Base-by-base conservation (phyloP, 139 green algal genomes). In the Astrephomene gubernaculifera region DNA sequence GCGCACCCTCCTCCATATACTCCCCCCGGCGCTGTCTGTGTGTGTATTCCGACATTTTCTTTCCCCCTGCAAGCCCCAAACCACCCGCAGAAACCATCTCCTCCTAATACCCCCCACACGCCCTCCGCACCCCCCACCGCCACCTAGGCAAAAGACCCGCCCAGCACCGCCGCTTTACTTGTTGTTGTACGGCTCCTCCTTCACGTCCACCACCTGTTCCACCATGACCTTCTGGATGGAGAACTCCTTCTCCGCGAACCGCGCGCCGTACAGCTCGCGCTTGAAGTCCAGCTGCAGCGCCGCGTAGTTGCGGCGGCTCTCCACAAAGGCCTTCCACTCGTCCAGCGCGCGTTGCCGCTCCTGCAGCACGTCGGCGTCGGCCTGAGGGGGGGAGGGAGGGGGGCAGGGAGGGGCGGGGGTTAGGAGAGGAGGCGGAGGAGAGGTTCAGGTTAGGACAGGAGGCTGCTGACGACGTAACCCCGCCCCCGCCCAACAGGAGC, bases 301-400 rank as follows among this genome's bases (percentile, higher is more conserved):
- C 10, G 92, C 86, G 79, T 94, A 95, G 88, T 95, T 90, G 60
- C 70, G n/a, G 45, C 63, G 78, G n/a, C 64, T 71, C 31, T 79
- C 88, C 25, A 61, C 7, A 71, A 63, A 97, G 12, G 71, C 64
- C 41, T 90, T 83, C 94, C 94, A 99, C 87, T 97, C 94, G 39
- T 94, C 91, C 82, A 94, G 86, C 6, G 27, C 61, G n/a, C 57
- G 65, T 81, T 95, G 78, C 24, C 95, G 90, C 87, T 96, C 93
- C n/a, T 89, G 83, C 74, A 98, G 71, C 70, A 98, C 89, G 64
- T 96, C 94, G 39, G 86, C 88, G 74, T 98, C 95, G 27, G 92
- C 91, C 92, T 96, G 90, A 39, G 69, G 14, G 19, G 61, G 21
- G 21, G 41, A 65, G 22, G 33, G 68, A 31, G 12, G 74, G 31